Evolutionary conservation across 345 rosid species (phyloP).

Genomic region (Citrus inodora): DNA sequence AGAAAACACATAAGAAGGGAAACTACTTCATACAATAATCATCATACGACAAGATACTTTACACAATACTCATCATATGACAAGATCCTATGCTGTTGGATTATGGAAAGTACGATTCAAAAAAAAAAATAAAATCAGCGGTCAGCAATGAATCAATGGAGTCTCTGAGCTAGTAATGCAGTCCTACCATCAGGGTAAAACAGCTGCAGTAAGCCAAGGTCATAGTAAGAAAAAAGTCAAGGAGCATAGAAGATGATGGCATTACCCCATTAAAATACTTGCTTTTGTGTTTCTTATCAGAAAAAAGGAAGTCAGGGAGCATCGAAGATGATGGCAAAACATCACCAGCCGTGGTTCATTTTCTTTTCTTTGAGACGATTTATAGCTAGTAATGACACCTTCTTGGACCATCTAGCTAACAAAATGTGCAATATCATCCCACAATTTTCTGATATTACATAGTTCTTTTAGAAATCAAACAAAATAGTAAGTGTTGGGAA

Average conservation of each 20-base stretch:
- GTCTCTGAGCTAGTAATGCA: background rate
- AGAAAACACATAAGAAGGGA: no score
- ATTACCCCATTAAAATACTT: background rate
- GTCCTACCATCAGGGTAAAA: background rate
- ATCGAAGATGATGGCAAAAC: background rate
- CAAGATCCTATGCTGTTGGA: background rate
- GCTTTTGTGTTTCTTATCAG: no score
- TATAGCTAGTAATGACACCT: background rate
- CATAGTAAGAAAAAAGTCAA: background rate
- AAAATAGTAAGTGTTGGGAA: background rate
- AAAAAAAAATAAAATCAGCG: background rate
- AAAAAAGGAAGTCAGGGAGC: background rate
- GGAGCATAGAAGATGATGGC: background rate
- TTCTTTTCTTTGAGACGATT: background rate
- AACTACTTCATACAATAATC: no score
- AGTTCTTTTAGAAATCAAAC: background rate
- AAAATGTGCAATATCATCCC: background rate
- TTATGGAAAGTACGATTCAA: background rate
- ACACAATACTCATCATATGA: background rate
- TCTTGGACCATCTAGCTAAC: background rate
- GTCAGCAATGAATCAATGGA: background rate
- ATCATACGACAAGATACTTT: background rate
- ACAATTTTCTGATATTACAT: background rate
- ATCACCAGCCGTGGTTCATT: background rate
- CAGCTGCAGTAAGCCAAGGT: no score